phyloP scores from a whole-genome alignment of 805 yeast species.

The Yamadazyma olivae region DNA sequence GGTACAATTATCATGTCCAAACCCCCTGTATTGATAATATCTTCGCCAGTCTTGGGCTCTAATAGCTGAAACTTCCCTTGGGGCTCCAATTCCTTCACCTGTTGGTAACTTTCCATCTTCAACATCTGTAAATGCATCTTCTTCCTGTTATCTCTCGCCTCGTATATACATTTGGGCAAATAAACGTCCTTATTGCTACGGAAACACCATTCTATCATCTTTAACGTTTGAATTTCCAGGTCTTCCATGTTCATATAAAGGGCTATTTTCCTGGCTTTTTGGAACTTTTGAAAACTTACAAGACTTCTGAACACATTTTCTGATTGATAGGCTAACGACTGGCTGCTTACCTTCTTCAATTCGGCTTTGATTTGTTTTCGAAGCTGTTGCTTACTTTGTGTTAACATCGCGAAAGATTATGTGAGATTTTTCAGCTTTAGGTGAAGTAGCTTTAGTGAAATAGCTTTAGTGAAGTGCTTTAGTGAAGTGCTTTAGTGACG shows the following conservation, averaged over 20 bases:
- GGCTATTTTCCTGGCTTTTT: conserved; percentile 50
- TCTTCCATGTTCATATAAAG: conserved; percentile 75
- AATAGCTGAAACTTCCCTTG: conserved; percentile 63
- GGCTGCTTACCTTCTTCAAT: conserved; percentile 15
- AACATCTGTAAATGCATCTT: conserved; percentile 53
- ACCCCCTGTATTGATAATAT: conserved; percentile 20
- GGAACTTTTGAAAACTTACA: conserved; percentile 32
- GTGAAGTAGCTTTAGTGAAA: too few relatives aligned
- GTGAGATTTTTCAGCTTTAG: neutral
- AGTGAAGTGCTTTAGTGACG: too few relatives aligned
- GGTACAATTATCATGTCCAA: conserved; percentile 80
- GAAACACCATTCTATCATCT: conserved; percentile 53
- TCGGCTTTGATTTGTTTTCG: conserved; percentile 22
- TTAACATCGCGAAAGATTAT: neutral
- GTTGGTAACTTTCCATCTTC: conserved; percentile 37
- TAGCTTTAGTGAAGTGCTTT: too few relatives aligned
- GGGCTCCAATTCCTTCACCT: conserved; percentile 51
- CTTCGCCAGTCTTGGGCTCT: conserved; percentile 56
- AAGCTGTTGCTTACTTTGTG: conserved; percentile 22
- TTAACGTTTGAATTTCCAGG: conserved; percentile 63
- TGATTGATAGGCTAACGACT: conserved; percentile 24
- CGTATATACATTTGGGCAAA: conserved; percentile 51
- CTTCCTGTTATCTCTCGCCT: conserved; percentile 27
- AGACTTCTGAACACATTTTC: conserved; percentile 17
- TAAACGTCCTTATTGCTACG: conserved; percentile 48